Conservation (phyloP, 768 basidiomycete genomes). For the Auricularia sp. region DNA sequence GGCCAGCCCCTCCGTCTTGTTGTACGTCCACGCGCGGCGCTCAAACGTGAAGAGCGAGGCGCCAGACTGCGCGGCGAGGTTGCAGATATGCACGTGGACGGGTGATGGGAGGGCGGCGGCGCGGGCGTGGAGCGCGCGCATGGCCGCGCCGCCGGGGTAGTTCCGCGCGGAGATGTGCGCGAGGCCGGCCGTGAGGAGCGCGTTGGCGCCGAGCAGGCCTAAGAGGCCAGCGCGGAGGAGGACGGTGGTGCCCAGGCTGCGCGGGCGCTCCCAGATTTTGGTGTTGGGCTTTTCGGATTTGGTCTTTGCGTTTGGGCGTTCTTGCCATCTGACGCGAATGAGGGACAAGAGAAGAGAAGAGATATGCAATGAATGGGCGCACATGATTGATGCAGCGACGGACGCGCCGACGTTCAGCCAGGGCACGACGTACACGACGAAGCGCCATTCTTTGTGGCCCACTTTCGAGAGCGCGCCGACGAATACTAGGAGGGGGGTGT, state of each 20-base stretch:
- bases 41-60: slow-evolving; percentile 79
- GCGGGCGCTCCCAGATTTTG: neutral
- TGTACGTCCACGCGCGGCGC: slow-evolving; percentile 54
- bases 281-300: neutral
- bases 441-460: slow-evolving; percentile 97
- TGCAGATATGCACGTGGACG: slow-evolving; percentile 70
- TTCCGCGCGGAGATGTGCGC: slow-evolving; percentile 57
- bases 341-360: slow-evolving; percentile 4
- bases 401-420: slow-evolving; percentile 73
- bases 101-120: slow-evolving; percentile 7
- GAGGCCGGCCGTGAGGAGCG: slow-evolving; percentile 40
- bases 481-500: slow-evolving; percentile 44
- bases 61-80: slow-evolving; percentile 83
- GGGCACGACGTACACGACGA: slow-evolving; percentile 82
- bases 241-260: slow-evolving; percentile 30
- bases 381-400: slow-evolving; percentile 55
- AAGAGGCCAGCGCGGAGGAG: slow-evolving; percentile 36
- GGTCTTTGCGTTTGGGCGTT: slow-evolving; percentile 36
- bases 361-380: slow-evolving; percentile 17
- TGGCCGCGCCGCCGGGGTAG: slow-evolving; percentile 82
- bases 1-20: slow-evolving; percentile 68
- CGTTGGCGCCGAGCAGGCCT: slow-evolving; percentile 45
- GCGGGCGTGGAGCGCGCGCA: slow-evolving; percentile 20
- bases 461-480: slow-evolving; percentile 60
- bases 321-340: slow-evolving; percentile 5